A percentile compares a stretch with the other conserved stretches of the same genome.
Evolutionary conservation across 2,329 filamentous ascomycete species (phyloP).

Genomic region (Epichloe sibirici): DNA sequence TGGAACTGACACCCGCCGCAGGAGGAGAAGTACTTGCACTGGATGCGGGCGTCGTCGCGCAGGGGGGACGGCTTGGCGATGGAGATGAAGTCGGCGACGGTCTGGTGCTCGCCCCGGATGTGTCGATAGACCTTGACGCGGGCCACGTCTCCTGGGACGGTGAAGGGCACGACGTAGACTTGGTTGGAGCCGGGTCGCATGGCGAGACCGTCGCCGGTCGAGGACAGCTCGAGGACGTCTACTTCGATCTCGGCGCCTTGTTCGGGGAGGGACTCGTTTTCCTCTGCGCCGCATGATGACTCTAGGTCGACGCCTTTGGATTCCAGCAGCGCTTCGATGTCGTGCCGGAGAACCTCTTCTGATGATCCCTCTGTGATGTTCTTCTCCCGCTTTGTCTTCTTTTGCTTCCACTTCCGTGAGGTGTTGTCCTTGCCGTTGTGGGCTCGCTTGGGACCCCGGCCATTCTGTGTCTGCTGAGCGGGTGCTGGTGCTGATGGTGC

Average conservation of each 20-base stretch:
- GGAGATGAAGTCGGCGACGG: slow-evolving; percentile 69
- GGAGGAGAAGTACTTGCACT: slow-evolving; percentile 73
- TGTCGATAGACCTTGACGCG: slow-evolving; percentile 71
- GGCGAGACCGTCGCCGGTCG: slow-evolving; percentile 83
- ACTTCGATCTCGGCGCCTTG: slow-evolving; percentile 68
- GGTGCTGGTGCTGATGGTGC: background rate
- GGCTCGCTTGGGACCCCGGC: slow-evolving; percentile 1
- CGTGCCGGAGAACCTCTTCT: slow-evolving; percentile 54
- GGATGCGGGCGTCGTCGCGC: slow-evolving; percentile 64
- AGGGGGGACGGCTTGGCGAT: slow-evolving; percentile 60
- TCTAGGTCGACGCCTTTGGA: slow-evolving; percentile 20
- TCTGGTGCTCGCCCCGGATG: slow-evolving; percentile 51
- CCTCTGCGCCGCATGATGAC: slow-evolving; percentile 9
- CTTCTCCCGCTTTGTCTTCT: slow-evolving; percentile 45
- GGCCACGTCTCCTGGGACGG: slow-evolving; percentile 71
- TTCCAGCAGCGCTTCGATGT: slow-evolving; percentile 44
- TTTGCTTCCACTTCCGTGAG: slow-evolving; percentile 23
- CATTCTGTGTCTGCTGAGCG: background rate
- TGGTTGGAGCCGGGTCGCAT: slow-evolving; percentile 49
- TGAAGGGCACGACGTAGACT: slow-evolving; percentile 81
- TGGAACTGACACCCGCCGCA: slow-evolving; percentile 96
- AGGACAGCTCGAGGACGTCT: slow-evolving; percentile 71
- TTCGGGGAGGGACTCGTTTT: slow-evolving; percentile 41
- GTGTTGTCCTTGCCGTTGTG: slow-evolving; percentile 2
- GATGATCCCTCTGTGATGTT: slow-evolving; percentile 49